Evolutionary conservation across 306 rosid genomes (phyloP).

Genomic region (Luffa acutangula): DNA sequence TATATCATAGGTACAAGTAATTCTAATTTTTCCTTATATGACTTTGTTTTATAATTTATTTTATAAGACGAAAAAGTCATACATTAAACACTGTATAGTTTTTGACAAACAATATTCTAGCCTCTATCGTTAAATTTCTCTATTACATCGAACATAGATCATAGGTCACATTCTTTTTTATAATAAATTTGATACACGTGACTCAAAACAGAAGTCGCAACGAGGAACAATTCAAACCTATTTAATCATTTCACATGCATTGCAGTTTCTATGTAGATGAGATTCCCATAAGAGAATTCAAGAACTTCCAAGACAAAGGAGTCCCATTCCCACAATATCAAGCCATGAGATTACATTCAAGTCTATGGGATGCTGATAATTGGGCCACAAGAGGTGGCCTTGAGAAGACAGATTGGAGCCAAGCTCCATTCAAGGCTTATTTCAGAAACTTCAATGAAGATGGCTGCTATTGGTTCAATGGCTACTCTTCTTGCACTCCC

Average conservation of each 20-base stretch:
- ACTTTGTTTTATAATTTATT: neutral
- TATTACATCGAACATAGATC: neutral
- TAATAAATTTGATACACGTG: neutral
- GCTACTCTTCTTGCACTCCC: slow-evolving; percentile 33
- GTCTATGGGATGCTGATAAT: slow-evolving; percentile 64
- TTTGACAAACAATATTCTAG: neutral
- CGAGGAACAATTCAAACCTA: neutral
- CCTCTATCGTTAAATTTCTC: neutral
- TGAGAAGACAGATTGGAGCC: slow-evolving; percentile 58
- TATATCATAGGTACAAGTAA: no score
- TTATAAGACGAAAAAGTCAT: no score
- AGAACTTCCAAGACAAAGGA: slow-evolving; percentile 41
- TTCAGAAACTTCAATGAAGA: slow-evolving; percentile 32
- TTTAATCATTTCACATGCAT: neutral
- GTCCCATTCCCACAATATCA: slow-evolving; percentile 42
- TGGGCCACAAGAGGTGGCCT: slow-evolving; percentile 91
- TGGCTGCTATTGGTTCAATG: slow-evolving; percentile 41
- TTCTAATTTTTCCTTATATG: no score
- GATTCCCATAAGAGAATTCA: slow-evolving; percentile 56
- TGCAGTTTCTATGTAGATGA: slow-evolving; percentile 51
- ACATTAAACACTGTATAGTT: neutral
- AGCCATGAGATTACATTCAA: slow-evolving; percentile 50
- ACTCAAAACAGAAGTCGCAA: neutral
- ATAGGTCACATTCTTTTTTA: no score
- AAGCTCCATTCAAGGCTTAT: slow-evolving; percentile 59